Evolutionary conservation across 1,284 basidiomycete species (phyloP).

Genomic region (Meripilus lineatus): DNA sequence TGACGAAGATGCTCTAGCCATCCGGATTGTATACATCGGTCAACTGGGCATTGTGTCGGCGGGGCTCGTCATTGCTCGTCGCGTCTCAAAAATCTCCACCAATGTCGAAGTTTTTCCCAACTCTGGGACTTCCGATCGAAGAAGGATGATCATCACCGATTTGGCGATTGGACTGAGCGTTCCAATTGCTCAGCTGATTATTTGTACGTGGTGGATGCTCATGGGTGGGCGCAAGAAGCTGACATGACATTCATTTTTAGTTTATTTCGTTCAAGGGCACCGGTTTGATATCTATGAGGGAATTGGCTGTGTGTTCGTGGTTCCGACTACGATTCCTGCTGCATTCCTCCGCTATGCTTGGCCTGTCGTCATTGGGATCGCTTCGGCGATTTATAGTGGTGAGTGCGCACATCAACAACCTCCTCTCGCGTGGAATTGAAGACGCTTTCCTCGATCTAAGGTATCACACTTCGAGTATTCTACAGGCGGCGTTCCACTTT

Average conservation of each 20-base stretch:
- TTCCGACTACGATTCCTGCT: slow-evolving; percentile 24
- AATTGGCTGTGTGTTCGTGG: slow-evolving; percentile 31
- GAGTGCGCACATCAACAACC: neutral
- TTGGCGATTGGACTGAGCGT: neutral
- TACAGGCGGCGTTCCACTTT: neutral
- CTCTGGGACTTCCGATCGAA: too few relatives aligned
- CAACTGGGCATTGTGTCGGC: slow-evolving; percentile 1
- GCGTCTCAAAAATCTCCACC: slow-evolving; percentile 1
- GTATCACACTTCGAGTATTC: neutral
- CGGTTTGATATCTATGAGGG: slow-evolving; percentile 35
- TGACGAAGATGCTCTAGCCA: neutral
- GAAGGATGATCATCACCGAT: neutral
- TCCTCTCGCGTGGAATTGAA: neutral
- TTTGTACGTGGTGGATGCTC: neutral
- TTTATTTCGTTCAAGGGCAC: slow-evolving; percentile 30
- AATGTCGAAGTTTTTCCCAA: too few relatives aligned
- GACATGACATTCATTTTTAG: slow-evolving; percentile 14
- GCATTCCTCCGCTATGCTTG: slow-evolving; percentile 17
- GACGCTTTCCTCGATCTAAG: neutral
- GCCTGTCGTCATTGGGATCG: slow-evolving; percentile 23
- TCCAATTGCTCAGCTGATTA: slow-evolving; percentile 2
- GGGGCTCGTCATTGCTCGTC: slow-evolving; percentile 7
- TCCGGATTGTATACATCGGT: neutral
- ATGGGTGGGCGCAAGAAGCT: neutral
- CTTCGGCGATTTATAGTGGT: slow-evolving; percentile 17